Evolutionary conservation across 2,329 filamentous ascomycete genomes (phyloP), one percentile per base, ranked within the genome.

Genomic region (Paecilomyces niveus): DNA sequence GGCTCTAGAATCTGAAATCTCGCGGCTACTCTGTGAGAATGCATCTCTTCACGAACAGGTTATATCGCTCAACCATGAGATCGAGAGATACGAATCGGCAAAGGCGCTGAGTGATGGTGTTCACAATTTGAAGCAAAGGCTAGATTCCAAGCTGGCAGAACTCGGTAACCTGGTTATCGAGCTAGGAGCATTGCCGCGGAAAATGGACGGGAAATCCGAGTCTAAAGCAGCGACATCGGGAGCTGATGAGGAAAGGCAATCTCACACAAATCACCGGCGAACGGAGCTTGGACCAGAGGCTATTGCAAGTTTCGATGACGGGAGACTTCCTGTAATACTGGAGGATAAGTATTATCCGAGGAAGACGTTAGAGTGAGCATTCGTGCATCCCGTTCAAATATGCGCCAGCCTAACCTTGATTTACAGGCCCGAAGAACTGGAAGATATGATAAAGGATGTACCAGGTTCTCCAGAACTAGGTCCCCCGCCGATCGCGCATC

Each of bases 261-360:
- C 59, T 31, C 58, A 22, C 33, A 50, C 54, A 53, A 58, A 59
- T 56, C 58, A 57, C 56, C 62, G 55, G 60, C 63, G 61, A 26
- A 62, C 62, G 54, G 52, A 56, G 15, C 55, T 55, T 13, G 59
- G 62, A 9, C 33, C 57, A 26, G 66, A 68, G 32, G 61, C 59
- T 21, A 58, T 55, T 54, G 24, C 61, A 7, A 64, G 54, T 3
- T 21, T 61, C 39, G 69, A 72, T 31, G 68, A 72, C 33, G 72
- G 71, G 33, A 74, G 76, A 61, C 73, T 88, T 63, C 83, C 85
- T 8, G 81, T 80, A 3, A 87, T 88, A 55, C 64, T 76, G 2
- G 85, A 88, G 69, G 80, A 82, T 66, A 85, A 85, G 68, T 76
- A 72, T 60, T 86, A 80, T 64, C 83, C 83, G 22, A 74, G 83